Base-by-base conservation (phyloP, 495 filamentous ascomycete species). In the Hyphodiscus hymeniophilus region DNA sequence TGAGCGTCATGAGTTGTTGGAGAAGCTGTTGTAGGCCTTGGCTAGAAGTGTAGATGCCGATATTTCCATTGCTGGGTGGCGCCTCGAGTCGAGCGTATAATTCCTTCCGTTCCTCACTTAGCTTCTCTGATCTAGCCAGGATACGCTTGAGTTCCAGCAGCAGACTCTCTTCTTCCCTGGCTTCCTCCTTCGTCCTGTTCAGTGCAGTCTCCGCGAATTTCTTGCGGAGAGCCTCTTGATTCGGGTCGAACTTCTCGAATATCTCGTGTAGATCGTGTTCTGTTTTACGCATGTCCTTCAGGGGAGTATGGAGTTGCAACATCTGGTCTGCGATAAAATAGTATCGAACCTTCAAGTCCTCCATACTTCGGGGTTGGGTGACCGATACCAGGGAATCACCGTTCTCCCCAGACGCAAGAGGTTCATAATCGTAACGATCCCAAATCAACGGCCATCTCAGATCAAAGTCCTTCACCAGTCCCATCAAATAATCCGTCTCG, bases 141-240 rank as follows among this genome's bases (percentile, higher is more conserved):
- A 98, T 95, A 47, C 94, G 82, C 55, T 89, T 89, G 26, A 98
- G 77, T 60, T 98, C 92, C 38, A 84, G 71, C 5, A 98, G 75
- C 1, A 97, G 70, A 47, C 86, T 80, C 55, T 92, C 86, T 64
- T 98, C 92, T 57, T 98, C 92, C 46, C 84, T 79, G 3, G 89
- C 81, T 65, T 97, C 89, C 33, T 94, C 86, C 28, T 79, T 78
- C n/a, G 83, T 81, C 23, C 94, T 81, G 31, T 76, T 72, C 56
- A 97, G 72, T 23, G 89, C 79, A 16, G 81, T 74, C 45, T 84
- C 78, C 2, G 89, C 91, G 56, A 94, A 83, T 41, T 85, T 76
- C 64, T 96, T 97, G 45, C 92, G 84, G 18, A 73, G 71, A 3
- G 72, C 68, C 60, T 97, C 92, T 22, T 82, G 76, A 7, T 73